Base-by-base conservation (phyloP, 371 early-diverging fungal species). In the Nematocida sp. region DNA sequence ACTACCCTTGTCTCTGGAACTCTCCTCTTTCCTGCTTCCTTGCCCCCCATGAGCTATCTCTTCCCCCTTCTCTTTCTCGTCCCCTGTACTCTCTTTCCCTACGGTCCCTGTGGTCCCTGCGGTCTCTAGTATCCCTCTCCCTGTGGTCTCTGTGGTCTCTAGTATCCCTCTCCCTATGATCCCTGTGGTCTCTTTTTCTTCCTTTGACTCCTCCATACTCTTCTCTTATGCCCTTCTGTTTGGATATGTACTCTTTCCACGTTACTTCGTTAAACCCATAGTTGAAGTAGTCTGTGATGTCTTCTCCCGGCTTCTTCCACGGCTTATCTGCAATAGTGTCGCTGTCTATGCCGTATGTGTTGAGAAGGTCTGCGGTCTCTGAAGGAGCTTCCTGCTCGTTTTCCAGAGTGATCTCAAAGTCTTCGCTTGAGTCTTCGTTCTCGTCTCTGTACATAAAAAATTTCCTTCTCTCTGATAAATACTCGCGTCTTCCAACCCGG, bases 201-300 rank as follows among this genome's bases (percentile, higher is more conserved):
- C 34, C 29, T 21, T 50, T 8, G 19, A 19, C 11, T 11, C 62
- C n/a, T 31, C 32, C 8, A 19, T 48, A 64, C 56, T 67, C 70
- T 45, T 74, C 78, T 23, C 77, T 64, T 5, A 66, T 66, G 25
- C 86, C 85, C 80, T 89, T 89, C 83, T 96, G 94, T 80, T 90
- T 91, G 15, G 85, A 85, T 76, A 89, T 88, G 82, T 94, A 96
- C 15, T 87, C 86, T 67, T 88, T 86, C 96, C 96, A 96, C 17
- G 90, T 91, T 1, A 83, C 81, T 81, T 96, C 94, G 75, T 91
- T 91, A 80, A 96, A 96, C 4, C 95, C 95, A 83, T 91, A 96
- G 80, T 96, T 96, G 84, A 96, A 96, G 83, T 93, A 96, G 81
- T 96, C 96, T 2, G 93, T 92, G 32, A 94, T 87, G 83, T 96